These are phyloP conservation scores for Cyphellophora europaea DNA, from an alignment of 2,329 filamentous ascomycete species.

Conservation along the genomic window DNA sequence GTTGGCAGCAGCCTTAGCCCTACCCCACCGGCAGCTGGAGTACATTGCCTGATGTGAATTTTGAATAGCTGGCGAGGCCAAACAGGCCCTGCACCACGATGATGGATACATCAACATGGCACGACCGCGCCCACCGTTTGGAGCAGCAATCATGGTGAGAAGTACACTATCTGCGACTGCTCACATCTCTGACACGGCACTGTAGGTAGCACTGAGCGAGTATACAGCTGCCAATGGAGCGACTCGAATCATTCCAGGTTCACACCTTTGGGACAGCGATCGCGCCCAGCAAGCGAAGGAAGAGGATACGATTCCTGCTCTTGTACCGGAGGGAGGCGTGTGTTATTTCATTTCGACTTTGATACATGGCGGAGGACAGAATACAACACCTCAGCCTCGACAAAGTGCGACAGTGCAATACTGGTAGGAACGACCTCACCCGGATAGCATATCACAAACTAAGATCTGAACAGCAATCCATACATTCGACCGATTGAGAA, in stretches of 20 bases:
- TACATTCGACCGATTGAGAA: constrained; percentile 27
- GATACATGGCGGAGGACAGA: constrained; percentile 30
- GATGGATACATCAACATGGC: constrained; percentile 24
- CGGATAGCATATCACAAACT: too few relatives aligned
- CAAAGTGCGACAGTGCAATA: constrained; percentile 31
- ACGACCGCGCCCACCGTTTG: constrained; percentile 26
- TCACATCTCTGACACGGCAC: too few relatives aligned
- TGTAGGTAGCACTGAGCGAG: constrained; percentile 20
- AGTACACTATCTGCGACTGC: too few relatives aligned
- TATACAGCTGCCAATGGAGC: constrained; percentile 20
- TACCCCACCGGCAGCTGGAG: background rate
- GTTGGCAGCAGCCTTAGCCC: constrained; percentile 19
- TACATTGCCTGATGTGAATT: too few relatives aligned
- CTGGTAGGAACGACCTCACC: too few relatives aligned
- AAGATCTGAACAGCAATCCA: too few relatives aligned
- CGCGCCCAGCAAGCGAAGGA: constrained; percentile 12
- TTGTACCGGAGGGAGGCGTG: constrained; percentile 28
- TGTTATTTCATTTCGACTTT: constrained; percentile 27
- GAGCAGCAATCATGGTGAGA: constrained; percentile 24
- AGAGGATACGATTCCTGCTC: constrained; percentile 23
- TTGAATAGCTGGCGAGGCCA: constrained; percentile 19
- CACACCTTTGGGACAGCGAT: constrained; percentile 25
- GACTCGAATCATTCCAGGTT: constrained; percentile 27
- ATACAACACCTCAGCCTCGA: constrained; percentile 21
- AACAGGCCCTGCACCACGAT: constrained; percentile 30